These are phyloP conservation scores for Lizonia empirigonia DNA, from an alignment of 2,329 filamentous ascomycete species.

Conservation along the genomic window DNA sequence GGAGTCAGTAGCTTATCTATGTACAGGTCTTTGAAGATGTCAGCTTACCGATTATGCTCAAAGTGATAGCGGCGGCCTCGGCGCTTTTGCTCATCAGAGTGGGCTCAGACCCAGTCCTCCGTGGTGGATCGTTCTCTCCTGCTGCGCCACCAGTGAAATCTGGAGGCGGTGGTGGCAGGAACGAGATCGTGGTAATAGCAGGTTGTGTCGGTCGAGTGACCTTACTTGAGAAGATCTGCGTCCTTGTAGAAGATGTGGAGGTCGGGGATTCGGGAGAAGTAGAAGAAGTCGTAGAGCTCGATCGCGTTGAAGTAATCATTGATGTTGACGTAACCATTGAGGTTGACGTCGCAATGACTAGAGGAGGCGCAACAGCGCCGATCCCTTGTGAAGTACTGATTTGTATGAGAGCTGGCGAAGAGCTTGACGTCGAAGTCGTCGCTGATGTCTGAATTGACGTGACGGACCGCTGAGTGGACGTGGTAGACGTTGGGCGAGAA, in stretches of 20 bases:
- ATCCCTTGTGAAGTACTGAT: slow-evolving; percentile 17
- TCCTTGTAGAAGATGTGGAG: background rate
- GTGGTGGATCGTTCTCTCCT: slow-evolving; percentile 7
- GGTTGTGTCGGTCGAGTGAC: slow-evolving; percentile 9
- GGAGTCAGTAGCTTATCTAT: slow-evolving; percentile 7
- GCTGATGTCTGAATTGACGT: background rate
- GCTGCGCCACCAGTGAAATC: background rate
- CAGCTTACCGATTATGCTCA: slow-evolving; percentile 39
- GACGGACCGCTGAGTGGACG: background rate
- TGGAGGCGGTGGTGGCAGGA: background rate
- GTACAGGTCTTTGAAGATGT: too few species aligned
- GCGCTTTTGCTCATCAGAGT: slow-evolving; percentile 36
- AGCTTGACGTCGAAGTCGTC: background rate
- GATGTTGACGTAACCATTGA: slow-evolving; percentile 1
- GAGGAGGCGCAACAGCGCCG: slow-evolving; percentile 17
- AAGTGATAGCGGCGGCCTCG: slow-evolving; percentile 39
- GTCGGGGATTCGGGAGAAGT: background rate
- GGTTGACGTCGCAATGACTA: slow-evolving; percentile 11
- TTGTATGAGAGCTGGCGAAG: slow-evolving; percentile 13
- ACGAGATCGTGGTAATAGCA: background rate
- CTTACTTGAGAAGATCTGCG: slow-evolving; percentile 3
- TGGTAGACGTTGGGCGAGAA: background rate
- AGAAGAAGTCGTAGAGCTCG: background rate
- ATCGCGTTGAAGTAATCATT: background rate
- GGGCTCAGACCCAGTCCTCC: slow-evolving; percentile 12